Evolutionary conservation across 169 alveolate species (phyloP).

Genomic region (Condylostoma magnum): DNA sequence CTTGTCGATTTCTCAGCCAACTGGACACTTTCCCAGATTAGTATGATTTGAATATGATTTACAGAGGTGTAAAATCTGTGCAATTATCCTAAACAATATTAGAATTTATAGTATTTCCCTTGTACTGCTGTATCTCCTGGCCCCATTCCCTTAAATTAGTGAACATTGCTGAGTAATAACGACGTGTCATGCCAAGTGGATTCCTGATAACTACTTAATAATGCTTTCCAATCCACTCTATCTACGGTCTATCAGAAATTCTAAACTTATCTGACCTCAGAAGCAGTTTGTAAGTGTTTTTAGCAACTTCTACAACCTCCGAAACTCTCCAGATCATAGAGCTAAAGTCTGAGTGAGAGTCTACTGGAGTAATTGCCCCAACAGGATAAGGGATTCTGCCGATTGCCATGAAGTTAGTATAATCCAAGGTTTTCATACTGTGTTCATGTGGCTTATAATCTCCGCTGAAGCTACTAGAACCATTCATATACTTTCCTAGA

Average conservation of each 20-base stretch:
- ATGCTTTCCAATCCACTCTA: too few relatives aligned
- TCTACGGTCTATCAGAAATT: too few relatives aligned
- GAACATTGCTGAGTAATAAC: constrained; percentile 8
- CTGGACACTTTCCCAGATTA: neutral
- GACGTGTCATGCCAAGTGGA: neutral
- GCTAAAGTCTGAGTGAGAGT: too few relatives aligned
- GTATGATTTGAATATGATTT: neutral
- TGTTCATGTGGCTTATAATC: constrained; percentile 1
- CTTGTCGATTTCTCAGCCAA: neutral
- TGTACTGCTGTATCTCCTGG: neutral
- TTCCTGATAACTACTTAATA: neutral
- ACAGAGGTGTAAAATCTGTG: too few relatives aligned
- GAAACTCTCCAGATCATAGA: too few relatives aligned
- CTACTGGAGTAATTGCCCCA: too few relatives aligned
- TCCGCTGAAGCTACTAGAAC: neutral
- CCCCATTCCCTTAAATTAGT: constrained; percentile 1
- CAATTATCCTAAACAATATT: too few relatives aligned
- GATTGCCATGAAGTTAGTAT: neutral
- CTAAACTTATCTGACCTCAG: too few relatives aligned
- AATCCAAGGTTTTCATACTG: neutral
- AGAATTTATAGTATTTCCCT: neutral
- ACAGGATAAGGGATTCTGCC: constrained; percentile 23
- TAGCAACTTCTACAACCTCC: too few relatives aligned
- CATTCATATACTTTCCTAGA: constrained; percentile 24
- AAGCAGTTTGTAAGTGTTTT: too few relatives aligned